phyloP scores from a whole-genome alignment of 371 early-diverging fungal genomes.

The Sporodiniella umbellata region DNA sequence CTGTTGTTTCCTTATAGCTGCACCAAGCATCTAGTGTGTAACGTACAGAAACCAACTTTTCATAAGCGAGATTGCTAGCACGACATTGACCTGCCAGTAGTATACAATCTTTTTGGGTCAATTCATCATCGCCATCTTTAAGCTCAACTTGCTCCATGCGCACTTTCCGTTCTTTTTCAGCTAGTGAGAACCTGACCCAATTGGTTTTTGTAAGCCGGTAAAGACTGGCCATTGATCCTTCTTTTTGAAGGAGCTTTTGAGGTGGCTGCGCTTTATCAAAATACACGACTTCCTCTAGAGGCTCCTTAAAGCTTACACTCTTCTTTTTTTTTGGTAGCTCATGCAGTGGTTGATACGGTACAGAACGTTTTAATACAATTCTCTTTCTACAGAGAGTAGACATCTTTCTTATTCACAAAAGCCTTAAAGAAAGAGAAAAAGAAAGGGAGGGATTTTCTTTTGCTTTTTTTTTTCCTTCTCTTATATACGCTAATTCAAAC shows the following conservation, averaged over 20 bases:
- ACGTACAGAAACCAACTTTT: slow-evolving; percentile 69
- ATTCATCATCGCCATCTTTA: slow-evolving; percentile 27
- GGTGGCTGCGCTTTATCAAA: slow-evolving; percentile 37
- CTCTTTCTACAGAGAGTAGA: slow-evolving; percentile 5
- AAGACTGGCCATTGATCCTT: slow-evolving; percentile 27
- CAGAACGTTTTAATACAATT: slow-evolving; percentile 14
- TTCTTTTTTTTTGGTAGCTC: slow-evolving; percentile 14
- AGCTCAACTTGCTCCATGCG: slow-evolving; percentile 36
- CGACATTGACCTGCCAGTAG: slow-evolving; percentile 56
- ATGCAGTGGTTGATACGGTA: slow-evolving; percentile 9
- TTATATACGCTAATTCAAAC: too few species aligned
- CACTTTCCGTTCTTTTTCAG: slow-evolving; percentile 13
- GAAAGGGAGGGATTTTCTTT: too few species aligned
- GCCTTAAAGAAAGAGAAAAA: too few species aligned
- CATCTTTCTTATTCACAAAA: too few species aligned
- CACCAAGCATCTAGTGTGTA: slow-evolving; percentile 74
- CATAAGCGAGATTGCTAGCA: slow-evolving; percentile 75
- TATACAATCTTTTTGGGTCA: too few species aligned
- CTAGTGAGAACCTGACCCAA: slow-evolving; percentile 12
- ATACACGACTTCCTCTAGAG: slow-evolving; percentile 16
- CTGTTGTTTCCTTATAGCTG: slow-evolving; percentile 54
- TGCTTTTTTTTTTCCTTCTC: too few species aligned
- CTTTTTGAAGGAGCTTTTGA: slow-evolving; percentile 32
- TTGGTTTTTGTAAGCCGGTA: slow-evolving; percentile 11
- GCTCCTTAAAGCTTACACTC: slow-evolving; percentile 22